Conservation (phyloP, 148 eudicot genomes). For the Rhododendron ferrugineum region DNA sequence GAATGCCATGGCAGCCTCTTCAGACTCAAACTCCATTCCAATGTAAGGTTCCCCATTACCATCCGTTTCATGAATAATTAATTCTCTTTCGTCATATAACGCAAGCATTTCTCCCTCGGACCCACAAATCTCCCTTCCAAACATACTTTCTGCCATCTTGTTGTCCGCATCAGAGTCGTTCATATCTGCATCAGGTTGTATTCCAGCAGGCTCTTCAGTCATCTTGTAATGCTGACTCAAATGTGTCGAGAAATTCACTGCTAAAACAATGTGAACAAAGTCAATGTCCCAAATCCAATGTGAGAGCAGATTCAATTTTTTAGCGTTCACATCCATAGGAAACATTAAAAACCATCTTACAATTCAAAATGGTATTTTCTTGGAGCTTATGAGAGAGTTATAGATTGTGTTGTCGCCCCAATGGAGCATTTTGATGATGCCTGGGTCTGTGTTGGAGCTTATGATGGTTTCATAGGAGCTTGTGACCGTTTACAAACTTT, state of each 20-base stretch:
- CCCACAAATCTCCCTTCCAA: constrained; percentile 6
- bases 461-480: background rate
- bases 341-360: background rate
- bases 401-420: background rate
- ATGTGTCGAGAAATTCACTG: constrained; percentile 9
- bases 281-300: background rate
- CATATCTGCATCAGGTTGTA: constrained; percentile 8
- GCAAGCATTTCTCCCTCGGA: constrained; percentile 12
- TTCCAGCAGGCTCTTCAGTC: background rate
- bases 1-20: constrained; percentile 14
- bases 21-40: constrained; percentile 18
- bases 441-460: background rate
- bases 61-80: constrained; percentile 4
- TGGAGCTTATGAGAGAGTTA: background rate
- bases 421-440: constrained; percentile 1
- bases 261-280: background rate
- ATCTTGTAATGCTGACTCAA: constrained; percentile 1
- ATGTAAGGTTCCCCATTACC: constrained; percentile 8
- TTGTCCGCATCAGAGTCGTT: constrained; percentile 3
- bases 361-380: background rate
- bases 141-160: constrained; percentile 3
- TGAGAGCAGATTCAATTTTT: background rate
- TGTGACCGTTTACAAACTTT: background rate
- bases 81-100: constrained; percentile 11
- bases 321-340: background rate